Evolutionary conservation across 805 yeast genomes (phyloP).

Genomic region (Yarrowia deformans): DNA sequence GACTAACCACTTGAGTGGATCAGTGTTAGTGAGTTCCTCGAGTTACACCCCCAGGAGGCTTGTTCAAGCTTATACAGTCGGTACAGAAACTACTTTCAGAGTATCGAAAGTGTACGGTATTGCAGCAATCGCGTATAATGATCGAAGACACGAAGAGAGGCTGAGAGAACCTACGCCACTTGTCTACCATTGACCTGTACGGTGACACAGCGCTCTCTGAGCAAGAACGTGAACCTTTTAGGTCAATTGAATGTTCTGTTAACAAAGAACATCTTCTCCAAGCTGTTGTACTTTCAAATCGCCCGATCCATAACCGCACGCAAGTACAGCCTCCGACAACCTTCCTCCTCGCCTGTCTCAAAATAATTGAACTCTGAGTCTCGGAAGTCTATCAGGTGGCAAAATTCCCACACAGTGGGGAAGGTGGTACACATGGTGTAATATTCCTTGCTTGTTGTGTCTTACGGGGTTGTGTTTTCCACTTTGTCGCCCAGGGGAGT

Average conservation of each 20-base stretch:
- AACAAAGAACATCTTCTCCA: neutral
- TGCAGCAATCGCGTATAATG: neutral
- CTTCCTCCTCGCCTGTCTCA: conserved; percentile 5
- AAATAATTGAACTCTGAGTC: conserved; percentile 18
- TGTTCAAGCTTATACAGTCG: neutral
- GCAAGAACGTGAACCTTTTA: no score
- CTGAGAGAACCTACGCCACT: neutral
- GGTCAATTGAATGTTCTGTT: neutral
- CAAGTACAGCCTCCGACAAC: neutral
- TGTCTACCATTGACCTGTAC: no score
- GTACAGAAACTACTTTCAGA: neutral
- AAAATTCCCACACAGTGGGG: neutral
- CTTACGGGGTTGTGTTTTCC: neutral
- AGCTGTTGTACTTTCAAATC: neutral
- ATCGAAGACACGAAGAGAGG: neutral
- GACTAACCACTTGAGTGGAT: neutral
- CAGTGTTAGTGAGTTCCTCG: neutral
- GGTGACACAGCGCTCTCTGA: no score
- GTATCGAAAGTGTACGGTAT: neutral
- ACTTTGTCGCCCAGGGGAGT: neutral
- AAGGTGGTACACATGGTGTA: conserved; percentile 5
- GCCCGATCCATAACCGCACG: neutral
- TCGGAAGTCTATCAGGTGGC: conserved; percentile 34
- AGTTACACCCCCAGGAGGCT: neutral
- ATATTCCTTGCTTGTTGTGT: conserved; percentile 19